Conservation (phyloP, 108 stramenopile species). For the Nitzschia inconspicua region DNA sequence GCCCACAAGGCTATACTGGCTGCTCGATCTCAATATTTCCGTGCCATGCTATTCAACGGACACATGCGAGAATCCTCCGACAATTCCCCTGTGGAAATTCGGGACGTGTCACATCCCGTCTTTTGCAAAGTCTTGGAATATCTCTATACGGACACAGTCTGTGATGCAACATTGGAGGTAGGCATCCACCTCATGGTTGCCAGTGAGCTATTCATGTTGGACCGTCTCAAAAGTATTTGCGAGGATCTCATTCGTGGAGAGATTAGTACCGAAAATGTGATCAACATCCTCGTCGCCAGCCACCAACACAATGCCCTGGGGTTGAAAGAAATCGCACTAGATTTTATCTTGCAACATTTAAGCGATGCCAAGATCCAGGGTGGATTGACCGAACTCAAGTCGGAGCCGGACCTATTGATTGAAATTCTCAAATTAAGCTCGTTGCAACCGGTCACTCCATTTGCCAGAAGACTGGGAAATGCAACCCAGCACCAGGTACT, state of each 20-base stretch:
- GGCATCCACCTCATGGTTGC: conserved; percentile 88
- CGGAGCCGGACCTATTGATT: conserved; percentile 89
- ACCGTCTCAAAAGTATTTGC: conserved; percentile 87
- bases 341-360: conserved; percentile 78
- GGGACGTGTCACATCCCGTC: conserved; percentile 78
- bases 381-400: conserved; percentile 56
- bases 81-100: conserved; percentile 53
- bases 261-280: conserved; percentile 77
- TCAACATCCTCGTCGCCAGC: conserved; percentile 71
- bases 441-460: neutral
- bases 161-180: conserved; percentile 60
- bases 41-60: conserved; percentile 87
- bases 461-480: no score
- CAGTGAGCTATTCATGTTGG: conserved; percentile 90
- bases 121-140: conserved; percentile 92
- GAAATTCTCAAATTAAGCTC: conserved; percentile 81
- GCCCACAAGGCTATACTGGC: conserved; percentile 90
- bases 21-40: conserved; percentile 91
- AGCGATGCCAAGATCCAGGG: conserved; percentile 51
- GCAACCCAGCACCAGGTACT: no score
- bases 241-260: conserved; percentile 85
- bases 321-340: conserved; percentile 87
- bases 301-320: conserved; percentile 77
- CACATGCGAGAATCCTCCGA: conserved; percentile 75
- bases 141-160: conserved; percentile 89